Base-by-base conservation (phyloP, 345 rosid genomes). In the Schrenkiella parvula region DNA sequence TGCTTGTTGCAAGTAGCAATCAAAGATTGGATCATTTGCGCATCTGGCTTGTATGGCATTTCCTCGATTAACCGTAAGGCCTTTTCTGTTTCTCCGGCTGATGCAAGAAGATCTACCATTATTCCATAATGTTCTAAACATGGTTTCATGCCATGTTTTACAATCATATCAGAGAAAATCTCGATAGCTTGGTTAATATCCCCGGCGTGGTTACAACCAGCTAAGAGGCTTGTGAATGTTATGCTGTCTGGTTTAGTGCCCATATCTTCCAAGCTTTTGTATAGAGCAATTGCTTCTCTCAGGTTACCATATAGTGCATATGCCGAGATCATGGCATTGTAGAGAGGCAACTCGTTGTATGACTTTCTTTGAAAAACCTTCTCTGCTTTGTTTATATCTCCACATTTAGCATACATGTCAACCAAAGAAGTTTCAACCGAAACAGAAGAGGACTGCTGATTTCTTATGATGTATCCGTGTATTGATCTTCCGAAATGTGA, bases 341-440 rank as follows among this genome's bases (percentile, higher is more conserved):
- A 78, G 54, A 78, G 65, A n/a, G 87, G 78, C 56, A 79, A 66
- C 51, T 80, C 81, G 64, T 79, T 74, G 37, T 4, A 70, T 34
- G 13, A 22, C 37, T 62, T 66, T 38, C 60, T 68, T 71, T 41
- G 14, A 12, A 64, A 83, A n/a, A 81, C 82, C 66, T 18, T 53
- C 68, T 72, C 74, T 53, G 86, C 86, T 72, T 63, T 69, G 72
- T 75, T 77, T 57, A 79, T 62, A n/a, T 69, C 68, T 75, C 96
- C 96, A 75, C 85, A 82, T 80, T 85, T 85, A 57, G 84, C 80
- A 75, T 86, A 88, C 95, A 92, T 81, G 78, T 88, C 89, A 58
- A 81, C 76, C 68, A 86, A 71, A 28, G 89, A 82, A 44, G 87
- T 88, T 43, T 79, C 79, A 43, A 79, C 19, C 13, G 78, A 67